Evolutionary conservation across 805 yeast genomes (phyloP), one percentile per base, ranked within the genome.

Genomic region (Candida berthetii): DNA sequence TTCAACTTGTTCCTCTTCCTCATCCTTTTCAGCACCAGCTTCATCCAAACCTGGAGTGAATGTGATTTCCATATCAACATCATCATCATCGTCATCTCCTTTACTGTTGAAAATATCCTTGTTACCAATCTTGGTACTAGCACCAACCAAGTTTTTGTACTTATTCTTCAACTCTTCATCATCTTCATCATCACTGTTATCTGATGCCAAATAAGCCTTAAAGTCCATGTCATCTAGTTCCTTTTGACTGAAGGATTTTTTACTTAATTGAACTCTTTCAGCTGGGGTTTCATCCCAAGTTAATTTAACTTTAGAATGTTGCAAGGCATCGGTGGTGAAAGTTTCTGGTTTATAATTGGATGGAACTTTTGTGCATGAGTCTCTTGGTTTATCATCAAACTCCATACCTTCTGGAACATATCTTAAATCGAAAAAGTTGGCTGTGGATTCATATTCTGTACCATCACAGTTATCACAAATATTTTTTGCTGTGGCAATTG

Each of bases 201-300:
- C 91, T 40, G 84, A 82, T 0, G 96, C 98, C 44, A 90, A 67
- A 55, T 90, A 93, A 1, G 98, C 96, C 53, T 85, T 78, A 66
- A 90, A 83, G 61, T 90, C 97, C 89, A 82, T 83, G 39, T 84
- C 91, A 52, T 84, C 93, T 37, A 88, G 71, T 59, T 93, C 98
- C 58, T 85, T 81, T 58, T 85, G 93, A 38, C 88, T 79, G 60
- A 93, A 91, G 7, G 89, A 87, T 50, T 83, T 81, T 14, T 84
- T 74, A 1, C 96, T 76, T 41, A 90, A 61, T 44, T 83, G 78
- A 15, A 78, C 61, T 55, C 99, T 77, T 55, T 89, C 97, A 43
- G 80, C 82, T 7, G 99, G 98, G 0, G 98, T 95, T 65, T 91
- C 98, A 62, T 93, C 99, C 99, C 99, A 93, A 0, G 98, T 90